Percentiles rank a stretch among this genome's conserved stretches.
Conservation (phyloP, 2,329 filamentous ascomycete species). For the Ceratocystis destructans region DNA sequence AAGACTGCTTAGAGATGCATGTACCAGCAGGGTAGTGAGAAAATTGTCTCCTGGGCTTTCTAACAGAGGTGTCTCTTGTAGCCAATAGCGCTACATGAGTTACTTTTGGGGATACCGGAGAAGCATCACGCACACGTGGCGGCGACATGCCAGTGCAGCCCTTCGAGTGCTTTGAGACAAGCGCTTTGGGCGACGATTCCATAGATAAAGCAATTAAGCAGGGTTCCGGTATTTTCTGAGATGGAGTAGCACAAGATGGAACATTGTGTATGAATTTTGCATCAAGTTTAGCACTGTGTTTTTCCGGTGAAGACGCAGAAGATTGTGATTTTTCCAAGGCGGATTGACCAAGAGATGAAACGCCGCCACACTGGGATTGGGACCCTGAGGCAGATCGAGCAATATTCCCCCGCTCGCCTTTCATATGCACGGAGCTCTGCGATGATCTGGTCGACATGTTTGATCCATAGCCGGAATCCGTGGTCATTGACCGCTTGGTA, state of each 20-base stretch:
- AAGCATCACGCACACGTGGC: neutral
- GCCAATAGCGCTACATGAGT: conserved; percentile 12
- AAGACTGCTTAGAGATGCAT: neutral
- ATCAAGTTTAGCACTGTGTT: conserved; percentile 7
- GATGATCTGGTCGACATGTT: conserved; percentile 44
- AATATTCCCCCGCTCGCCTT: conserved; percentile 22
- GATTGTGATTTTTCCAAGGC: conserved; percentile 15
- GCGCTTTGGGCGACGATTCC: neutral
- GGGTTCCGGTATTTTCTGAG: neutral
- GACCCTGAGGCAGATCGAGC: conserved; percentile 3
- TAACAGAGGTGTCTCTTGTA: neutral
- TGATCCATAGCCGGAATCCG: conserved; percentile 49
- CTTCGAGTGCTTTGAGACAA: neutral
- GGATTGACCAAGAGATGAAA: conserved; percentile 2
- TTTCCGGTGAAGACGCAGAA: conserved; percentile 3
- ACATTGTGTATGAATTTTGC: conserved; percentile 13
- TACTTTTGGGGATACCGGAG: neutral
- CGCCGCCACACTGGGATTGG: neutral
- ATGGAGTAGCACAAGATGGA: neutral
- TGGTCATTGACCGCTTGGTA: conserved; percentile 36
- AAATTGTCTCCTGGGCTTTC: conserved; percentile 4
- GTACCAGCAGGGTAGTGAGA: conserved; percentile 9
- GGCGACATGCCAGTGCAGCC: neutral
- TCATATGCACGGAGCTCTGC: conserved; percentile 25
- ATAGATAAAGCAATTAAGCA: neutral